These are phyloP conservation scores for Galerina marginata DNA, from an alignment of 768 basidiomycete species.

Conservation along the genomic window DNA sequence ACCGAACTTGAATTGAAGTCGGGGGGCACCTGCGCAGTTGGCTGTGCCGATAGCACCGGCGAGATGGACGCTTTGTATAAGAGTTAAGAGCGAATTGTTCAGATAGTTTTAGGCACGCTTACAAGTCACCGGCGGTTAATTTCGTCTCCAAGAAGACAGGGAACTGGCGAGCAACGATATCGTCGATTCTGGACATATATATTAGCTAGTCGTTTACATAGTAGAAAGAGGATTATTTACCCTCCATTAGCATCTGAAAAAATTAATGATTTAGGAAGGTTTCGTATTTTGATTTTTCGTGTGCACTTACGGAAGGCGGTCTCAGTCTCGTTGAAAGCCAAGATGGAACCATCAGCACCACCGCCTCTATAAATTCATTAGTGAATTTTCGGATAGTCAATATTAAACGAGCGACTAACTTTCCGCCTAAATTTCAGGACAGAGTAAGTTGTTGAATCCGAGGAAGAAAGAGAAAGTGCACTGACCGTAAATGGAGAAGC, in stretches of 20 bases:
- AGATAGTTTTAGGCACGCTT: slow-evolving; percentile 2
- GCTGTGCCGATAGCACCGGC: slow-evolving; percentile 26
- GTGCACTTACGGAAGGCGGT: slow-evolving; percentile 27
- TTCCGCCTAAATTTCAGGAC: slow-evolving; percentile 11
- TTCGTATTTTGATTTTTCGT: background rate
- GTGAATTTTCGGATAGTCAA: background rate
- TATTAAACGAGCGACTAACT: slow-evolving; percentile 3
- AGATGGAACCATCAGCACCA: slow-evolving; percentile 35
- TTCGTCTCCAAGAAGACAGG: slow-evolving; percentile 24
- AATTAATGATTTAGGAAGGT: background rate
- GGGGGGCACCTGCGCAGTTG: slow-evolving; percentile 34
- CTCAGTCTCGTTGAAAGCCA: slow-evolving; percentile 29
- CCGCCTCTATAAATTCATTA: slow-evolving; percentile 15
- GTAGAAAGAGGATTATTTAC: background rate
- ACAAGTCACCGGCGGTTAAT: slow-evolving; percentile 30
- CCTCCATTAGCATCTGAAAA: slow-evolving; percentile 23
- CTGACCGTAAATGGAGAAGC: slow-evolving; percentile 25
- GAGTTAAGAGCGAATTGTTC: background rate
- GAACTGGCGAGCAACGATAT: slow-evolving; percentile 25
- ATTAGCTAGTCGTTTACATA: slow-evolving; percentile 1
- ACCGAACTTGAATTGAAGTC: slow-evolving; percentile 34
- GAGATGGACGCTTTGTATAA: slow-evolving; percentile 23
- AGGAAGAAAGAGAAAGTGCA: background rate
- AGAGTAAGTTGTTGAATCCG: background rate
- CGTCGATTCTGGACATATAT: slow-evolving; percentile 24